Conservation (phyloP, 1,284 basidiomycete species). For the Ceratobasidium theobromae region DNA sequence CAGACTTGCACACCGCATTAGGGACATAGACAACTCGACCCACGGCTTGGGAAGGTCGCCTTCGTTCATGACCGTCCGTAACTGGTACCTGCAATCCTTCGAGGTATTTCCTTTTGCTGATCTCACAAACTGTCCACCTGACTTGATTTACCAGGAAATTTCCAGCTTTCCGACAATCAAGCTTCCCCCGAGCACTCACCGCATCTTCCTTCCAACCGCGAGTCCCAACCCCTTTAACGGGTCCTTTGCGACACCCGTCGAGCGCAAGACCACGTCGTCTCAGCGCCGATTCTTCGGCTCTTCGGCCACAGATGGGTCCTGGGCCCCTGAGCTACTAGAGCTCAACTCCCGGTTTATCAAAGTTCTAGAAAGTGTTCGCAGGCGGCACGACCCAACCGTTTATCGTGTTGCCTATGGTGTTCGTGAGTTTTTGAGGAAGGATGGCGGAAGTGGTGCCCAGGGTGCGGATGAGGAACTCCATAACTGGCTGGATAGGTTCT, state of each 20-base stretch:
- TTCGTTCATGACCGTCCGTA: conserved; percentile 17
- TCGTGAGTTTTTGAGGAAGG: conserved; percentile 13
- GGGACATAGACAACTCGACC: conserved; percentile 25
- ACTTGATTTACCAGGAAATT: neutral
- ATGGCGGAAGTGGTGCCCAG: conserved; percentile 12
- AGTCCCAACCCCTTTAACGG: conserved; percentile 17
- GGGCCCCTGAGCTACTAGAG: conserved; percentile 24
- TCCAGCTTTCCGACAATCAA: conserved; percentile 24
- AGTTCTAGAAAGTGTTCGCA: conserved; percentile 20
- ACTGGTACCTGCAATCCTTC: conserved; percentile 26
- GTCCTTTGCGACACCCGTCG: neutral
- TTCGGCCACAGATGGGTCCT: conserved; percentile 1
- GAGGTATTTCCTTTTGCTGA: neutral
- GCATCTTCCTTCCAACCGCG: conserved; percentile 21
- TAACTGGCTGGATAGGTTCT: conserved; percentile 29
- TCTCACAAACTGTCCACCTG: neutral
- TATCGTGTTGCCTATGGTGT: conserved; percentile 29
- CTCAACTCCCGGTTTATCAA: conserved; percentile 28
- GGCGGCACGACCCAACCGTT: conserved; percentile 25
- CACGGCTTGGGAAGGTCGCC: conserved; percentile 18
- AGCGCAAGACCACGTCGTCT: neutral
- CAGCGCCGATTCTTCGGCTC: conserved; percentile 26
- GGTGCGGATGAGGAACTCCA: conserved; percentile 30
- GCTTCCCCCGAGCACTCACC: conserved; percentile 21
- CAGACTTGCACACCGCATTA: conserved; percentile 20